phyloP scores from a whole-genome alignment of 1,284 basidiomycete species.

The Blastosporella zonata region DNA sequence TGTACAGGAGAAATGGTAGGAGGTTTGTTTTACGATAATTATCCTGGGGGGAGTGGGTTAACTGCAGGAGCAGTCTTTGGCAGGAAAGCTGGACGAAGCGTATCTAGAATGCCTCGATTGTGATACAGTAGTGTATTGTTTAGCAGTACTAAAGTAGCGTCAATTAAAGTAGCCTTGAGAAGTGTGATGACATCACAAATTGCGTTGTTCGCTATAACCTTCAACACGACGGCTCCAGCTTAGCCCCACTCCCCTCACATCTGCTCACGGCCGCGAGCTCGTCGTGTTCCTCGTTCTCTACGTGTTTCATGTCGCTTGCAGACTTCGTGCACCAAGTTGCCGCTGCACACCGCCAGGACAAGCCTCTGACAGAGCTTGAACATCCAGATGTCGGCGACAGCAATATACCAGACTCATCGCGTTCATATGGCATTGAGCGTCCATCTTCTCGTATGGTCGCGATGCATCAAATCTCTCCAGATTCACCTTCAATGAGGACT shows the following conservation, averaged over 20 bases:
- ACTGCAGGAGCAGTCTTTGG: slow-evolving; percentile 69
- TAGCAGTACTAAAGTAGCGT: not conserved
- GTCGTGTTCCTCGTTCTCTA: slow-evolving; percentile 4
- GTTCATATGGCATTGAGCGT: slow-evolving; percentile 1
- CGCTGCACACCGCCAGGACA: slow-evolving; percentile 2
- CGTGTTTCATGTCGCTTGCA: slow-evolving; percentile 20
- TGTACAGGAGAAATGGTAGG: slow-evolving; percentile 69
- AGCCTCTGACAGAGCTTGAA: not conserved
- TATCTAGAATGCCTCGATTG: slow-evolving; percentile 27
- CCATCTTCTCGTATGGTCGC: slow-evolving; percentile 7
- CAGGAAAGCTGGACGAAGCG: slow-evolving; percentile 51
- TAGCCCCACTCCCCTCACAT: not conserved
- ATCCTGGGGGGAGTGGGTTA: slow-evolving; percentile 67
- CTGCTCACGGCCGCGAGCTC: not conserved
- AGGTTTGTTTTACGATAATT: slow-evolving; percentile 58
- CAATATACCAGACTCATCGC: not conserved
- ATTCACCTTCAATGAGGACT: slow-evolving; percentile 63
- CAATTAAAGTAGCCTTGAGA: too few species aligned
- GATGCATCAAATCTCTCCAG: slow-evolving; percentile 26
- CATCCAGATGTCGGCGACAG: not conserved
- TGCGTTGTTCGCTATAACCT: not conserved
- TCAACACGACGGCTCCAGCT: not conserved
- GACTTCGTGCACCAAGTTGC: slow-evolving; percentile 15
- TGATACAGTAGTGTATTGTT: not conserved
- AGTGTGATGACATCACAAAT: slow-evolving; percentile 7